Evolutionary conservation across 2,329 filamentous ascomycete genomes (phyloP).

Genomic region (Penicillium freii): DNA sequence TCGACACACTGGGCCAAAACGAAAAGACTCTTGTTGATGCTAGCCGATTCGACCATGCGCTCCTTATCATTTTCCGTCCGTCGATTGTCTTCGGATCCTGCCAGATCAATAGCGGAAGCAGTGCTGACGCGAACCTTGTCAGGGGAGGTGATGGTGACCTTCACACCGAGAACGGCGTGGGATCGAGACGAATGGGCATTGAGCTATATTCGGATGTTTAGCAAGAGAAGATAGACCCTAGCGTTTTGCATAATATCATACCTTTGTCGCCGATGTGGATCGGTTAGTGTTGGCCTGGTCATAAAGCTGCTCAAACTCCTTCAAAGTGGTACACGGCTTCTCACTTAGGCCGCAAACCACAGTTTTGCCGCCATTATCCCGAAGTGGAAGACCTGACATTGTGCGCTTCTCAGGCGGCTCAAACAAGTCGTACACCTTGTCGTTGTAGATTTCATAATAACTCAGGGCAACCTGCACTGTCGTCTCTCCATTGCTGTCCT

Average conservation of each 20-base stretch:
- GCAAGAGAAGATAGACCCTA: slow-evolving; percentile 11
- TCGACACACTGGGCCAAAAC: slow-evolving; percentile 94
- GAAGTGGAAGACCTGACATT: slow-evolving; percentile 72
- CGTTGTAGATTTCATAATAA: slow-evolving; percentile 97
- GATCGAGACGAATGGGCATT: slow-evolving; percentile 88
- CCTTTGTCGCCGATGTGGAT: slow-evolving; percentile 83
- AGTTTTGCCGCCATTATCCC: slow-evolving; percentile 83
- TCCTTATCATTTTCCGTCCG: slow-evolving; percentile 92
- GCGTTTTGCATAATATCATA: slow-evolving; percentile 21
- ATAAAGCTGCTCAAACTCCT: slow-evolving; percentile 86
- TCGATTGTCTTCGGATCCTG: slow-evolving; percentile 92
- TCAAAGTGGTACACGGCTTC: slow-evolving; percentile 75
- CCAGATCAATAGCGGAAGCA: slow-evolving; percentile 89
- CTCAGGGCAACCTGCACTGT: slow-evolving; percentile 73
- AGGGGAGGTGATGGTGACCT: slow-evolving; percentile 72
- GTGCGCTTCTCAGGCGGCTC: slow-evolving; percentile 85
- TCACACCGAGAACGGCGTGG: slow-evolving; percentile 88
- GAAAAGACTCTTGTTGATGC: slow-evolving; percentile 96
- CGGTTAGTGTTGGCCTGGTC: slow-evolving; percentile 90
- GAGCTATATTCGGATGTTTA: slow-evolving; percentile 49
- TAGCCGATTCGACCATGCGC: slow-evolving; percentile 87
- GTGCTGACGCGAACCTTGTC: slow-evolving; percentile 72
- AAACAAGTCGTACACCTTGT: slow-evolving; percentile 89
- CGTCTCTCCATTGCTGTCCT: slow-evolving; percentile 70
- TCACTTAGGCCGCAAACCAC: slow-evolving; percentile 84